Evolutionary conservation across 139 green algal genomes (phyloP), one percentile per base, ranked within the genome.

Genomic region (Tetratostichococcus sp.): DNA sequence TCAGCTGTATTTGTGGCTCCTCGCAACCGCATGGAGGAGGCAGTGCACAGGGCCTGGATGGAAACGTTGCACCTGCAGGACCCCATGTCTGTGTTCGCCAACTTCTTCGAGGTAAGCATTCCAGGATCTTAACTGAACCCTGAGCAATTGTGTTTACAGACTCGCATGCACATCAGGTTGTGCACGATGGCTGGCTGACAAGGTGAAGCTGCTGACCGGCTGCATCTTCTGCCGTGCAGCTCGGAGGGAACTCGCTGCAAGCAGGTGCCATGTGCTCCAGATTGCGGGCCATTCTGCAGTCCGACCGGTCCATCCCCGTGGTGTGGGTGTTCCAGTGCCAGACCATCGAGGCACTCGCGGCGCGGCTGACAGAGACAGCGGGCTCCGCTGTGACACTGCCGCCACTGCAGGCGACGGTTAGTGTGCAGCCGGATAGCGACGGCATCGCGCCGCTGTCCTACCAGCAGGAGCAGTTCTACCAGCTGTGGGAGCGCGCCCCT

Each of bases 91-190:
- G 68, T 68, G n/a, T 30, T 23, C 1, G 71, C 66, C 25, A 65
- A 83, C 69, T 83, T 83, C 35, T 83, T 83, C 73, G 43, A 76
- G n/a, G n/a, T n/a, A n/a, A n/a, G n/a, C n/a, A n/a, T n/a, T n/a
- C n/a, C n/a, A n/a, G n/a, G n/a, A n/a, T n/a, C n/a, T n/a, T n/a
- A n/a, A n/a, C n/a, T n/a, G n/a, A n/a, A n/a, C n/a, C n/a, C n/a
- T n/a, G n/a, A n/a, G n/a, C n/a, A n/a, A n/a, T n/a, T n/a, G n/a
- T n/a, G n/a, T n/a, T n/a, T n/a, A n/a, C n/a, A n/a, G n/a, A n/a
- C n/a, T n/a, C n/a, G n/a, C n/a, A n/a, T n/a, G n/a, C n/a, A n/a
- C n/a, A n/a, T n/a, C n/a, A n/a, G n/a, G n/a, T n/a, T n/a, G n/a
- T n/a, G n/a, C n/a, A n/a, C n/a, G n/a, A n/a, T n/a, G n/a, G n/a